phyloP scores from a whole-genome alignment of 345 rosid species.

The Eutrema yunnanense region DNA sequence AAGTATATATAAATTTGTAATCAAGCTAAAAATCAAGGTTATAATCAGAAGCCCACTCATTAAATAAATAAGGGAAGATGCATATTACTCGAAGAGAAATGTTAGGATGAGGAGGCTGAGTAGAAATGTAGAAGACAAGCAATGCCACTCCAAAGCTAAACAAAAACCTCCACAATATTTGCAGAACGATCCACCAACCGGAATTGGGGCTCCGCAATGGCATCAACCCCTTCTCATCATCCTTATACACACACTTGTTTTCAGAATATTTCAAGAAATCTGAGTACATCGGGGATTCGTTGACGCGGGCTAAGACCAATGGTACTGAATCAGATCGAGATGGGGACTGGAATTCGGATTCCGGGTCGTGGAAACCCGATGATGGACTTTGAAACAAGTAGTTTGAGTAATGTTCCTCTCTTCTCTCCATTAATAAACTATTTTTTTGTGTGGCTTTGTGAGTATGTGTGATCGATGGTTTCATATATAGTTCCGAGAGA shows the following conservation, averaged over 20 bases:
- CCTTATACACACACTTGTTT: constrained; percentile 37
- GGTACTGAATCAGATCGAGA: constrained; percentile 31
- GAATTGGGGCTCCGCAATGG: constrained; percentile 45
- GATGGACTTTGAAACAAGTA: constrained; percentile 87
- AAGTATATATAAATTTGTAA: neutral
- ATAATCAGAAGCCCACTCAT: neutral
- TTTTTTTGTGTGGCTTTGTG: neutral
- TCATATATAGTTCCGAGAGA: constrained; percentile 14
- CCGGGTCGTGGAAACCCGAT: constrained; percentile 25
- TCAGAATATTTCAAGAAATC: constrained; percentile 46
- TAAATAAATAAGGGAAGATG: neutral
- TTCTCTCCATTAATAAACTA: constrained; percentile 22
- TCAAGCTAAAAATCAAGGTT: neutral
- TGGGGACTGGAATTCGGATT: constrained; percentile 39
- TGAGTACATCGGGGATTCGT: constrained; percentile 43
- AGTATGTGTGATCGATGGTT: neutral
- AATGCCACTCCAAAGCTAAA: constrained; percentile 64
- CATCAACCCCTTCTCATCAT: constrained; percentile 38
- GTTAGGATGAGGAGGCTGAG: constrained; percentile 72
- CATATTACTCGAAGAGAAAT: constrained; percentile 57
- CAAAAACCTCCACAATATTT: constrained; percentile 67
- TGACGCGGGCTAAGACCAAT: constrained; percentile 21
- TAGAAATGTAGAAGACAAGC: constrained; percentile 75
- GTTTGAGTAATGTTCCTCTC: constrained; percentile 40
- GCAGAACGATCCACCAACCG: constrained; percentile 54